Base-by-base conservation (phyloP, 306 rosid genomes). In the Acmispon strigosus region DNA sequence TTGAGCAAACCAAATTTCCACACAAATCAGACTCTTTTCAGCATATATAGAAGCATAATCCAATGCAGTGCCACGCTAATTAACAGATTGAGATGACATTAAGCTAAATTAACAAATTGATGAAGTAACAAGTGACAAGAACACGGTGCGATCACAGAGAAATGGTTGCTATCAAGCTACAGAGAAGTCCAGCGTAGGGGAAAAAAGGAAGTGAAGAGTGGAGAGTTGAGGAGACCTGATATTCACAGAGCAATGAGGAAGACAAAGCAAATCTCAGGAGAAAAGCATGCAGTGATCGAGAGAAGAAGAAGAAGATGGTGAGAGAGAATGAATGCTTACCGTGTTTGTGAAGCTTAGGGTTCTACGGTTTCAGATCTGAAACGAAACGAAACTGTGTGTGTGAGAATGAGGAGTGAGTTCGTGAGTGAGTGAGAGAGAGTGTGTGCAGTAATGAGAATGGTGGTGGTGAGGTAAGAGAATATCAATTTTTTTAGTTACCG, bases 311-410 rank as follows among this genome's bases (percentile, higher is more conserved):
- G 67, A 7, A 44, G 65, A 53, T 43, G 6, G 42, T 4, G 20
- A 15, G 52, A 32, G 53, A 66, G 42, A 43, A 58, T 57, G 69
- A 39, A 22, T 22, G 24, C 2, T 45, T 19, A 77, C 81, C 70
- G 59, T 36, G 32, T 27, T 2, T 1, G 2, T 16, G 69, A 48
- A 18, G 74, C 58, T 53, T 60, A 76, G 81, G 63, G 76, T 61
- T 50, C 7, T 11, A 55, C 2, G 57, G 27, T 45, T 61, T 77
- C 81, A 77, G 81, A 77, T 77, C 81, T 77, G 50, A 42, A 69
- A 34, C 65, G 18, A 39, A 22, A 51, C 11, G 41, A 22, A 22
- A 22, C 24, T 1, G 2, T 1, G 24, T 2, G n/a, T n/a, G n/a
- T n/a, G n/a, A n/a, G n/a, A n/a, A n/a, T n/a, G n/a, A n/a, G n/a